Evolutionary conservation across 495 filamentous ascomycete species (phyloP), one percentile per base, ranked within the genome.

Genomic region (Haplographium delicatum): DNA sequence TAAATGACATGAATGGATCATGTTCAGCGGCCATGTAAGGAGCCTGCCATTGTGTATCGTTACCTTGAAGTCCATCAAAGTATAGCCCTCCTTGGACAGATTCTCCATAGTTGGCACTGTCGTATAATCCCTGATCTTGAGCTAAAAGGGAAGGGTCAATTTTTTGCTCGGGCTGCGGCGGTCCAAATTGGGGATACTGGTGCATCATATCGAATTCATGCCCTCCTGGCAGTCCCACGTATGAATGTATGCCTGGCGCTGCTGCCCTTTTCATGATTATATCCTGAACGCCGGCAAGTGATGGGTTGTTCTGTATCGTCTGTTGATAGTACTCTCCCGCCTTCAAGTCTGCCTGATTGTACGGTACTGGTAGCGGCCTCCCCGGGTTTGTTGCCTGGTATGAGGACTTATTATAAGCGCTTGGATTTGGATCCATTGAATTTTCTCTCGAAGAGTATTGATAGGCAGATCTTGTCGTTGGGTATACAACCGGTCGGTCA

Each of bases 351-450:
- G 66, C 51, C 62, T 74, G 44, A 65, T 73, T 72, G 77, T 82
- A 68, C 66, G 70, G 66, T 22, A 69, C 58, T 4, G 84, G 78
- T 40, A 80, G 56, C 3, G 78, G 74, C 58, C 77, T 78, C 13
- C 78, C 79, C 7, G 83, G 80, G 59, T 86, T 82, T 42, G 67
- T 75, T 48, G 73, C 74, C 35, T 82, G 74, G 58, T 83, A 87
- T 1, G 75, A 73, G 2, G 83, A 84, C 43, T 63, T 65, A 44
- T 76, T 72, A 28, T 43, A 69, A 59, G 59, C 68, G 67, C 15
- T 55, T 53, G 6, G 56, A 55, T 38, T 71, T 72, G 35, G 60
- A 28, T 47, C 61, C 52, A 30, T 62, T 33, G 62, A 72, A n/a
- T 47, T 62, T 40, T 60, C 45, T 35, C 54, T 64, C 44, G 47